Percentiles rank a stretch among this genome's conserved stretches.
These are phyloP conservation scores for Conticribra guillardii DNA, from an alignment of 108 stramenopile genomes.

Conservation along the genomic window DNA sequence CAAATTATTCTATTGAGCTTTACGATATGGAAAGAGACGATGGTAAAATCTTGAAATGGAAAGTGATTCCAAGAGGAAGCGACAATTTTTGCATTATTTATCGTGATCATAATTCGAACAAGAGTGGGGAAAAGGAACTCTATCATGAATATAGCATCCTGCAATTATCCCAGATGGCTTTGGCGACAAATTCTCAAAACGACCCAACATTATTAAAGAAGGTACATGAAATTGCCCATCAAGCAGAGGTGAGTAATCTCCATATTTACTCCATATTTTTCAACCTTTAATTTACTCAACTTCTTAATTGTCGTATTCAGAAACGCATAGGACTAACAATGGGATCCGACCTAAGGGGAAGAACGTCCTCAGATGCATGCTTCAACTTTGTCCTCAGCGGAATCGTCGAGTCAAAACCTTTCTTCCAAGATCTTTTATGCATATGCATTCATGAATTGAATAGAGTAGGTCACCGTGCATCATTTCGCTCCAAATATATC, in stretches of 20 bases:
- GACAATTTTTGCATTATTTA: background rate
- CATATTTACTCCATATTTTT: no score
- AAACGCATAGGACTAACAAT: constrained; percentile 29
- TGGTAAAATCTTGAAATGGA: constrained; percentile 28
- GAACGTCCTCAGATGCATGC: constrained; percentile 41
- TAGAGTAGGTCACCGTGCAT: constrained; percentile 29
- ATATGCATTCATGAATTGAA: constrained; percentile 44
- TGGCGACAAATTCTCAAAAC: constrained; percentile 23
- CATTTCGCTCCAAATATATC: constrained; percentile 34
- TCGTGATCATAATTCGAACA: background rate
- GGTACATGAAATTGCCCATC: constrained; percentile 35
- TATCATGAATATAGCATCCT: constrained; percentile 31
- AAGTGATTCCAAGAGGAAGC: constrained; percentile 8
- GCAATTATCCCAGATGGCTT: constrained; percentile 30
- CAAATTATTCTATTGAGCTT: constrained; percentile 25
- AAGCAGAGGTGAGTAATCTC: constrained; percentile 44
- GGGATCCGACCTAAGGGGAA: constrained; percentile 42
- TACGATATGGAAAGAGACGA: no score
- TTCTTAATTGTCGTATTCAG: no score
- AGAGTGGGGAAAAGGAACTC: constrained; percentile 22
- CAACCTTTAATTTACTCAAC: no score
- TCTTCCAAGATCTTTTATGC: constrained; percentile 31
- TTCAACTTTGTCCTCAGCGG: constrained; percentile 47
- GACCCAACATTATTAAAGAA: background rate
- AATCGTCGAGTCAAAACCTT: constrained; percentile 7